phyloP scores from a whole-genome alignment of 257 asterid species.

The Marsdenia floribunda region DNA sequence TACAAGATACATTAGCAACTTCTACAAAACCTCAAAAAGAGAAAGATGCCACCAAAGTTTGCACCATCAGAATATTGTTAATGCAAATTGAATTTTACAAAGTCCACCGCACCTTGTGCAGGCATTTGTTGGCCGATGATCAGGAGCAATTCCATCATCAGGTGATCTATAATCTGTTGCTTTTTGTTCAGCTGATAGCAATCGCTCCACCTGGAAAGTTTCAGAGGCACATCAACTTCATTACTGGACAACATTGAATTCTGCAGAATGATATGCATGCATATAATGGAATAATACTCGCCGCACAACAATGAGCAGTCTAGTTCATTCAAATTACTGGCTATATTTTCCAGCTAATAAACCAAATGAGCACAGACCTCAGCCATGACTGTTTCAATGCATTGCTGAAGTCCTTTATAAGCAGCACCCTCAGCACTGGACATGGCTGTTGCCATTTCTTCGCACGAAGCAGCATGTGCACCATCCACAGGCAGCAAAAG shows the following conservation, averaged over 20 bases:
- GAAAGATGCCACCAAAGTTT: background rate
- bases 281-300: background rate
- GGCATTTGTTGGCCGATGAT: constrained; percentile 93
- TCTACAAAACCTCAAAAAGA: background rate
- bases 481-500: constrained; percentile 93
- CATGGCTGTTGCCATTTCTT: constrained; percentile 98
- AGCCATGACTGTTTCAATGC: constrained; percentile 96
- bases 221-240: constrained; percentile 9
- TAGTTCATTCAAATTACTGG: too few species aligned
- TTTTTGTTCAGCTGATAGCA: constrained; percentile 92
- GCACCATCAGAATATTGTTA: background rate
- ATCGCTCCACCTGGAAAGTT: constrained; percentile 69
- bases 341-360: background rate
- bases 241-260: background rate
- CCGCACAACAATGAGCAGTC: background rate
- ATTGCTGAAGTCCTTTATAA: constrained; percentile 96
- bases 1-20: background rate
- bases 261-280: background rate
- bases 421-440: constrained; percentile 97
- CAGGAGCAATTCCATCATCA: constrained; percentile 91
- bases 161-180: constrained; percentile 84
- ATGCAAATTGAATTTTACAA: background rate
- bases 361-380: constrained; percentile 56
- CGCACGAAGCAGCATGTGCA: constrained; percentile 97
- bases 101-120: constrained; percentile 59